These are phyloP conservation scores for Kazachstania kunashirensis DNA, from an alignment of 805 yeast species.

Conservation along the genomic window DNA sequence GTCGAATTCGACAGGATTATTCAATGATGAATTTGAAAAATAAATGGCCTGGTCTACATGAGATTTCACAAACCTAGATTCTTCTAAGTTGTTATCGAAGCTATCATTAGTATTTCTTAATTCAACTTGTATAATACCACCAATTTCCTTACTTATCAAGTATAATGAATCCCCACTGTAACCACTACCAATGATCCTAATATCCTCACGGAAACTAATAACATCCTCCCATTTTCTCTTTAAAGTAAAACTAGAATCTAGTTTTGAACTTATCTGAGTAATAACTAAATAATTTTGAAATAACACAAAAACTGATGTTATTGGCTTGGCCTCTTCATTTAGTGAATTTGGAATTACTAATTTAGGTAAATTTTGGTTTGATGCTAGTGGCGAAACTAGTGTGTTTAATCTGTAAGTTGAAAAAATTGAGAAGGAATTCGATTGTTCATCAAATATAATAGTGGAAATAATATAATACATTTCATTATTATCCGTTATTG, in stretches of 20 bases:
- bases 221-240: conserved; percentile 73
- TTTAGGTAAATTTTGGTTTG: conserved; percentile 4
- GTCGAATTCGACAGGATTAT: conserved; percentile 42
- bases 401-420: conserved; percentile 61
- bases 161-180: conserved; percentile 41
- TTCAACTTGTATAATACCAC: conserved; percentile 55
- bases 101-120: conserved; percentile 19
- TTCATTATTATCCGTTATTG: conserved; percentile 30
- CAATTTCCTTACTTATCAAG: conserved; percentile 37
- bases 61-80: conserved; percentile 42
- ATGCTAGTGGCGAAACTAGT: conserved; percentile 23
- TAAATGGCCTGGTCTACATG: conserved; percentile 76
- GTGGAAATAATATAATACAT: conserved; percentile 44
- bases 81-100: conserved; percentile 14
- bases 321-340: conserved; percentile 8
- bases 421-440: conserved; percentile 42
- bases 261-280: conserved; percentile 43
- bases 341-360: conserved; percentile 11
- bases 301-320: conserved; percentile 45
- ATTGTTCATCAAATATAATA: conserved; percentile 36
- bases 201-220: conserved; percentile 44
- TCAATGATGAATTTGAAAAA: conserved; percentile 39
- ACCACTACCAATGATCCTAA: conserved; percentile 51
- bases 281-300: conserved; percentile 54
- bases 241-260: conserved; percentile 27